Conservation (phyloP, 2,329 filamentous ascomycete species). For the Paracorniculantispora psalliotae region DNA sequence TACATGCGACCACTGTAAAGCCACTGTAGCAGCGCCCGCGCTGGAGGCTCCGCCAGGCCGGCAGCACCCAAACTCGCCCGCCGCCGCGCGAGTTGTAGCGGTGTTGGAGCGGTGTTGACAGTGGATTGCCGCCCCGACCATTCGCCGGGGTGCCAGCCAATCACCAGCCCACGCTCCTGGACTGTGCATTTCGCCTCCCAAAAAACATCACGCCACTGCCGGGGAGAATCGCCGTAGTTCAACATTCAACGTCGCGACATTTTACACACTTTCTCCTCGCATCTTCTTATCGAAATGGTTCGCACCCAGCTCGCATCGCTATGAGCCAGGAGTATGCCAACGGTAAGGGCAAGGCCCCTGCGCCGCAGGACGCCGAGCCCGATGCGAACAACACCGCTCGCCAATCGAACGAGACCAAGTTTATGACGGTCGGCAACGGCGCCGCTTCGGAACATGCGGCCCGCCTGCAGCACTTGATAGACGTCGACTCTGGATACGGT, state of each 20-base stretch:
- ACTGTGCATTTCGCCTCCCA: conserved; percentile 6
- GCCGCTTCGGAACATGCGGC: conserved; percentile 76
- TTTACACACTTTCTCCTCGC: neutral
- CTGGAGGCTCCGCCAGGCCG: neutral
- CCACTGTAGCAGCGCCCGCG: neutral
- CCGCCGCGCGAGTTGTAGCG: neutral
- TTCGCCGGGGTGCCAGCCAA: conserved; percentile 10
- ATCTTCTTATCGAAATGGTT: neutral
- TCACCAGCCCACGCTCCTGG: conserved; percentile 5
- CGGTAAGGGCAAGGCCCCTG: conserved; percentile 48
- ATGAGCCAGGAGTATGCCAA: conserved; percentile 59
- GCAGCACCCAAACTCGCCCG: neutral
- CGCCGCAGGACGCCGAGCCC: conserved; percentile 25
- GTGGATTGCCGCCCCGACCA: conserved; percentile 1
- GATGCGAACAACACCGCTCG: conserved; percentile 25
- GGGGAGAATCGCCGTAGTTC: neutral
- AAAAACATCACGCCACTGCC: conserved; percentile 14
- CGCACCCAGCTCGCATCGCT: conserved; percentile 23
- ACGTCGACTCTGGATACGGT: conserved; percentile 88
- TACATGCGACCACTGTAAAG: neutral
- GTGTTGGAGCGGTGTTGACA: neutral
- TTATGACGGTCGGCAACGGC: conserved; percentile 84
- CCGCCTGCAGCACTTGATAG: conserved; percentile 73
- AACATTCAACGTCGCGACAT: neutral
- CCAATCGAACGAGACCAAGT: conserved; percentile 49